Conservation (phyloP, 1,284 basidiomycete genomes). For the Spongispora temasekensis region DNA sequence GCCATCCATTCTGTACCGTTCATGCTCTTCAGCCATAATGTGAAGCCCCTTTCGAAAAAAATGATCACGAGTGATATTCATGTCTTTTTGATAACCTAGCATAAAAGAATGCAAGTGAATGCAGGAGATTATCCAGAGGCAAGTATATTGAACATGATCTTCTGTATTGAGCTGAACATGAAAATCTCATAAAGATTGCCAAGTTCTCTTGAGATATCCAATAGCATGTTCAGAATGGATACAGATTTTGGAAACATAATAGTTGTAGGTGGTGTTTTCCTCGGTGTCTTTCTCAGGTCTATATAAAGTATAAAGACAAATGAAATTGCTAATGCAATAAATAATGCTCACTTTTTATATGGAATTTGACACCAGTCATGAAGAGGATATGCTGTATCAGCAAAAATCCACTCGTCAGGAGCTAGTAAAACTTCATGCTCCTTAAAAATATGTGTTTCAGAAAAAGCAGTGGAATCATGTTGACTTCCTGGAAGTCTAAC, state of each 20-base stretch:
- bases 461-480: slow-evolving; percentile 24
- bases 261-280: not conserved
- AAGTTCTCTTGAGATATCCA: not conserved
- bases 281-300: slow-evolving; percentile 25
- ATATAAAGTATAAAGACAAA: slow-evolving; percentile 8
- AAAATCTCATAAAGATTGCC: not conserved
- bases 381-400: slow-evolving; percentile 41
- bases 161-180: not conserved
- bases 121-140: not conserved
- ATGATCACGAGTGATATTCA: not conserved
- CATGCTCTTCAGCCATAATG: no score
- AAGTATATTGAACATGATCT: not conserved
- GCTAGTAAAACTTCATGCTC: no score
- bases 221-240: not conserved
- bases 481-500: no score
- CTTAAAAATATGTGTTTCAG: slow-evolving; percentile 18
- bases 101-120: no score
- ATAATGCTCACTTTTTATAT: slow-evolving; percentile 24
- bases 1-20: not conserved
- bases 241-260: not conserved
- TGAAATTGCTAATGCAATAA: not conserved
- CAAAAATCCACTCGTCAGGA: no score
- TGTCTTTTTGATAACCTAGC: not conserved
- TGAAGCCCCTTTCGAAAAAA: not conserved
- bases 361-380: slow-evolving; percentile 21